These are phyloP conservation scores for Auricularia sp. DNA, from an alignment of 768 basidiomycete genomes.

Conservation along the genomic window DNA sequence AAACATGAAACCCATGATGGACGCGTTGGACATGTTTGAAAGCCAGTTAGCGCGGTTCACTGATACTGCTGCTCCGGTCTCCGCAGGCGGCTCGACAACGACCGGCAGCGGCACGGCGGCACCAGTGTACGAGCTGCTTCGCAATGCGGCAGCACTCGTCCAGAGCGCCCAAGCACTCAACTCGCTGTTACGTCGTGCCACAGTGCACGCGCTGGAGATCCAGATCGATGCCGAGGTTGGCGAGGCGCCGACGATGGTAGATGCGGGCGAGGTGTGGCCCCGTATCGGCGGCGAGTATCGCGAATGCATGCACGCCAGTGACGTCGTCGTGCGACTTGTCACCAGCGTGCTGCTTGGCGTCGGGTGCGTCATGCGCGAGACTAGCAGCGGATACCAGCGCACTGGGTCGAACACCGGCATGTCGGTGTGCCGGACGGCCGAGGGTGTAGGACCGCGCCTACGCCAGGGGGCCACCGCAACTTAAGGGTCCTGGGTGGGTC, in stretches of 20 bases:
- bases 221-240: conserved; percentile 72
- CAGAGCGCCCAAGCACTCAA: conserved; percentile 60
- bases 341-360: conserved; percentile 70
- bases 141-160: conserved; percentile 54
- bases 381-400: neutral
- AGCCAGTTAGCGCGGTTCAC: conserved; percentile 50
- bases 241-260: conserved; percentile 22
- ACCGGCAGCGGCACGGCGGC: conserved; percentile 27
- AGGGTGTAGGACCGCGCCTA: neutral
- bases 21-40: conserved; percentile 63
- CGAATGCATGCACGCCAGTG: conserved; percentile 60
- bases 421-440: neutral
- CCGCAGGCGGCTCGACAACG: conserved; percentile 26
- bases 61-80: conserved; percentile 7
- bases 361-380: conserved; percentile 58
- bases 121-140: conserved; percentile 35
- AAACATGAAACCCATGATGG: conserved; percentile 60
- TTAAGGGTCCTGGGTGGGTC: too few species aligned
- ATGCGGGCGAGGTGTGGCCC: conserved; percentile 53
- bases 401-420: neutral
- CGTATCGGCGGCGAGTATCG: conserved; percentile 61
- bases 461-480: too few species aligned
- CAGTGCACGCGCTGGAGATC: conserved; percentile 51
- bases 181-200: conserved; percentile 44
- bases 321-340: conserved; percentile 67